Base-by-base conservation (phyloP, 1,284 basidiomycete species). In the Gomphus sp. region DNA sequence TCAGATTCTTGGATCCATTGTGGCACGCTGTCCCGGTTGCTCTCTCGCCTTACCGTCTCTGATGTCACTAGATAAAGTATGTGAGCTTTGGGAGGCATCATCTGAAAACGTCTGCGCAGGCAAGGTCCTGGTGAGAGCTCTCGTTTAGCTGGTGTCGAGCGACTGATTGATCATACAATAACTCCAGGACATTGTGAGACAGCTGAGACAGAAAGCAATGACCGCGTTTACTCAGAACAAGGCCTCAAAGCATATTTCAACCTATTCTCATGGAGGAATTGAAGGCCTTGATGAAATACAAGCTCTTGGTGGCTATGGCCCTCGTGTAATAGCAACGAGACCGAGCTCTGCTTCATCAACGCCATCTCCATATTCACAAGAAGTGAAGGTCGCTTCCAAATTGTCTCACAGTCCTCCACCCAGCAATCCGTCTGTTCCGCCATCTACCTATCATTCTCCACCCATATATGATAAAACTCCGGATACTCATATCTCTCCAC, bases 1-100 rank as follows among this genome's bases (percentile, higher is more conserved):
- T 28, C 22, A 59, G 58, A 61, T 65, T 33, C 49, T 65, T 7
- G 64, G 64, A 9, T 63, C 62, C 5, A 55, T 65, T 18, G 63
- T 62, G n/a, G 60, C 55, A 9, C 59, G 61, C 52, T 58, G 62
- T n/a, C 63, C 61, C 2, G 33, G 52, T 12, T 61, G 62, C 18
- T 41, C 52, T 6, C 45, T 61, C 10, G 60, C 64, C 10, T 36
- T 56, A 2, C 37, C 61, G 5, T 62, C 64, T 11, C 59, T 63
- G 33, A 52, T 62, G 41, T 60, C 63, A 39, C 37, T 65, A 18
- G 60, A 63, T 25, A 55, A 54, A 14, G 45, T 43, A 34, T 41
- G 25, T 25, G 31, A 28, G 10, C 52, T 59, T 18, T 59, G 52
- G 58, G 58, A 59, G 34, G 36, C 36, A 31, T 36, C 52, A 34